phyloP scores from a whole-genome alignment of 257 asterid species.

The Scutellaria minor region DNA sequence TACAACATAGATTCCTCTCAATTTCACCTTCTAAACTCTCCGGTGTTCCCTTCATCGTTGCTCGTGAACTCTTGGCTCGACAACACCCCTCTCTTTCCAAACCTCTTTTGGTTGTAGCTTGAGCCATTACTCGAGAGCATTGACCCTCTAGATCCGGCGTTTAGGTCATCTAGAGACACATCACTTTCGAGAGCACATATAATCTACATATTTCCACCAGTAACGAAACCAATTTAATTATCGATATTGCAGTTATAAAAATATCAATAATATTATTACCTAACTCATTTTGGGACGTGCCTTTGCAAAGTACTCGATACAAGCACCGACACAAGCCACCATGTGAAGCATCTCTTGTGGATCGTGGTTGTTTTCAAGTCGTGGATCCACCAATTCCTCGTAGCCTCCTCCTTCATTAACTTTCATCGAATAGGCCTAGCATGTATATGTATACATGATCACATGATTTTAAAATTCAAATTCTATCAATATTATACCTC shows the following conservation, averaged over 20 bases:
- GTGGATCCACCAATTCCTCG: conserved; percentile 74
- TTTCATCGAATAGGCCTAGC: conserved; percentile 64
- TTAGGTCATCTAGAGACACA: conserved; percentile 64
- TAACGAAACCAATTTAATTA: too few relatives aligned
- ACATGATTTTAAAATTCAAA: too few relatives aligned
- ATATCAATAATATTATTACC: conserved; percentile 35
- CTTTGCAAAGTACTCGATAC: conserved; percentile 76
- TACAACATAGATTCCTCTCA: conserved; percentile 35
- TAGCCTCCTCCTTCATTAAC: conserved; percentile 63
- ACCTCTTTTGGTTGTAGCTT: conserved; percentile 50
- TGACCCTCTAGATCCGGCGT: conserved; percentile 48
- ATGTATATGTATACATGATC: conserved; percentile 34
- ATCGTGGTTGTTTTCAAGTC: conserved; percentile 60
- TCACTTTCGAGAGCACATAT: conserved; percentile 89
- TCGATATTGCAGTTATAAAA: too few relatives aligned
- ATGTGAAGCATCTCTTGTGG: conserved; percentile 70
- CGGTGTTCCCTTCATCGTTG: conserved; percentile 49
- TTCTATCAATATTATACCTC: too few relatives aligned
- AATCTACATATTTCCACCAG: conserved; percentile 39
- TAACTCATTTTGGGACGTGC: conserved; percentile 92
- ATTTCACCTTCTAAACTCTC: conserved; percentile 44
- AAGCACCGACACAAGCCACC: conserved; percentile 78
- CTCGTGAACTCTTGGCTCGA: conserved; percentile 78
- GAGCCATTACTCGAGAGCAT: conserved; percentile 54
- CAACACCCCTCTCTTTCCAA: conserved; percentile 41